phyloP scores from a whole-genome alignment of 805 yeast genomes.

The Ogataea sp. region DNA sequence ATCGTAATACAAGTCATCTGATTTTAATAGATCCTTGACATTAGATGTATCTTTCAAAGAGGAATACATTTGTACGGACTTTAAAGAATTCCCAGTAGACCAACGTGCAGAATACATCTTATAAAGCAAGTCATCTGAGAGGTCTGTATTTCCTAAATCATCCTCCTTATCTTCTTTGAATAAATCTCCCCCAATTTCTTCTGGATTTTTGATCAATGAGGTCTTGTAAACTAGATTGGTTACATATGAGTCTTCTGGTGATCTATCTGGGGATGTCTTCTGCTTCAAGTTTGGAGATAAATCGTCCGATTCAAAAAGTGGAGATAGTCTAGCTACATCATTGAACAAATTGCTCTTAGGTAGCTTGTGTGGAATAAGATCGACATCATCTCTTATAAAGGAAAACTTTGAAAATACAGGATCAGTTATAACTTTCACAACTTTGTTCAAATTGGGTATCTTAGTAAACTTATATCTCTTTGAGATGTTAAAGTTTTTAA shows the following conservation, averaged over 20 bases:
- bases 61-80: neutral
- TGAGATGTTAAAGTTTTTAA: conserved; percentile 20
- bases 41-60: conserved; percentile 1
- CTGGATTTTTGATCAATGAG: neutral
- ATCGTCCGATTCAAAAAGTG: conserved; percentile 24
- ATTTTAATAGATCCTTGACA: conserved; percentile 28
- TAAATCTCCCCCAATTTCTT: conserved; percentile 1
- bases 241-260: conserved; percentile 6
- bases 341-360: conserved; percentile 35
- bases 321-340: conserved; percentile 52
- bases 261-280: neutral
- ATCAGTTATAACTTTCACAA: conserved; percentile 61
- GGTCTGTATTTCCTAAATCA: conserved; percentile 2
- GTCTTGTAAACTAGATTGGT: conserved; percentile 8
- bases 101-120: conserved; percentile 8
- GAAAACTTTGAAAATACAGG: conserved; percentile 58
- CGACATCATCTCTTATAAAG: conserved; percentile 56
- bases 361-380: conserved; percentile 47
- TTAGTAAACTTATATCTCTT: conserved; percentile 43
- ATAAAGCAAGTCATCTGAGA: conserved; percentile 1
- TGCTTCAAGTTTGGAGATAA: conserved; percentile 3
- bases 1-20: conserved; percentile 21
- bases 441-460: conserved; percentile 44
- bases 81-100: conserved; percentile 2
- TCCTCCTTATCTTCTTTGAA: neutral